Evolutionary conservation across 2,329 filamentous ascomycete genomes (phyloP).

Genomic region (Beauveria pseudobassiana): DNA sequence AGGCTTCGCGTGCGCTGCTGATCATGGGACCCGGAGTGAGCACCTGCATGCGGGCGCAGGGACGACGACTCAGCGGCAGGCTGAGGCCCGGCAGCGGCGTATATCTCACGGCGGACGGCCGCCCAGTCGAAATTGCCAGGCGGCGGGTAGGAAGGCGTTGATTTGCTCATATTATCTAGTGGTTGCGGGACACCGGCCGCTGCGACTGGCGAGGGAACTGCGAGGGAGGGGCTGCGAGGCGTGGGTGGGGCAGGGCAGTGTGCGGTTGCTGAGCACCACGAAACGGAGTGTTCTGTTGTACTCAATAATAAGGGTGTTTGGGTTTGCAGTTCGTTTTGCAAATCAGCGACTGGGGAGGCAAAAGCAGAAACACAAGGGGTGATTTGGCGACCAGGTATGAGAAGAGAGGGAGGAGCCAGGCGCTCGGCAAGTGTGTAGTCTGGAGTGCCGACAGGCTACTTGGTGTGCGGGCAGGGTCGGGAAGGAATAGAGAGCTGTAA

Average conservation of each 20-base stretch:
- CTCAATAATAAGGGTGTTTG: background rate
- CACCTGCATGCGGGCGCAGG: background rate
- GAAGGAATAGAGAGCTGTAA: too few relatives aligned
- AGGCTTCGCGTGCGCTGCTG: conserved; percentile 39
- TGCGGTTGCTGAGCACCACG: background rate
- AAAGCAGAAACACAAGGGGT: background rate
- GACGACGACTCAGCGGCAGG: background rate
- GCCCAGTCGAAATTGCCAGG: background rate
- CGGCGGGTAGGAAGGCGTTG: background rate
- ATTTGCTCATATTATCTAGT: background rate
- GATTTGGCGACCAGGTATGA: background rate
- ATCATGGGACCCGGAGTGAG: conserved; percentile 21
- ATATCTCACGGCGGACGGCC: conserved; percentile 3
- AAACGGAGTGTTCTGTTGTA: background rate
- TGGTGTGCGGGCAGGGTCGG: background rate
- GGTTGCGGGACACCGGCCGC: background rate
- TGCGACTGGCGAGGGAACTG: background rate
- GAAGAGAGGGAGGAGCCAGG: background rate
- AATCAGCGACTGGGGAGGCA: background rate
- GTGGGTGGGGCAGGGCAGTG: background rate
- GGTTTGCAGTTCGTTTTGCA: background rate
- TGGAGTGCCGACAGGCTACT: background rate
- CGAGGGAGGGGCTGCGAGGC: background rate
- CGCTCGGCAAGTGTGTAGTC: background rate
- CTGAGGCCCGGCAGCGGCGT: background rate